Base-by-base conservation (phyloP, 2,329 filamentous ascomycete genomes). In the Bipolaris oryzae region DNA sequence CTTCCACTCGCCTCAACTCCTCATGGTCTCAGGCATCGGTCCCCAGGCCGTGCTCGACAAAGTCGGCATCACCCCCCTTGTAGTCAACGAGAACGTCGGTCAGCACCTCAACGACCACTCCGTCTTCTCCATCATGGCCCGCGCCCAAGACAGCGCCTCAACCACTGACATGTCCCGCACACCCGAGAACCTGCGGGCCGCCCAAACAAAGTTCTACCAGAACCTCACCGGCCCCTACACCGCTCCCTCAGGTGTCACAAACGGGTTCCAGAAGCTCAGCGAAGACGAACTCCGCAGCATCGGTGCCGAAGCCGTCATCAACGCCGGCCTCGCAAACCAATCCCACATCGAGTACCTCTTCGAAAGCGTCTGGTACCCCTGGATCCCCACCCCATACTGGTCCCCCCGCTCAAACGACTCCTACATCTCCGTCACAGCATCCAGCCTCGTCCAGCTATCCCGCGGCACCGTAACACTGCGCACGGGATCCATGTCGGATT, bases 11-110 rank as follows among this genome's bases (percentile, higher is more conserved):
- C 76, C 77, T n/a, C 76, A 79, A 42, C 64, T 79, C 0, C 64
- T 79, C 11, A 74, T 76, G 69, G 58, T 78, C 64, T 76, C 25
- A 28, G 77, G 77, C 5, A 71, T 79, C 33, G 77, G 78, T 0
- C 70, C 69, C 0, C 56, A 43, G 7, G 58, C 52, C 1, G 64
- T 62, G 7, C 58, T 75, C 3, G 35, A 69, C 13, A 61, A 63
- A 23, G 58, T 60, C 15, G 61, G 60, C 3, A 71, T 76, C 18
- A 41, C 61, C 44, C 61, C 61, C 0, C 50, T 62, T 0, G 47
- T 71, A 7, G 56, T 73, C 45, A 76, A 75, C 21, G 70, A 72
- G 45, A 74, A 74, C 13, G 61, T 76, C 1, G 72, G 73, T 3
- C 63, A 67, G 31, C 51, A 74, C 21, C 50, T 58, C 3, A 57